These are phyloP conservation scores for Ceriops decandra DNA, from an alignment of 345 rosid genomes.

Conservation along the genomic window DNA sequence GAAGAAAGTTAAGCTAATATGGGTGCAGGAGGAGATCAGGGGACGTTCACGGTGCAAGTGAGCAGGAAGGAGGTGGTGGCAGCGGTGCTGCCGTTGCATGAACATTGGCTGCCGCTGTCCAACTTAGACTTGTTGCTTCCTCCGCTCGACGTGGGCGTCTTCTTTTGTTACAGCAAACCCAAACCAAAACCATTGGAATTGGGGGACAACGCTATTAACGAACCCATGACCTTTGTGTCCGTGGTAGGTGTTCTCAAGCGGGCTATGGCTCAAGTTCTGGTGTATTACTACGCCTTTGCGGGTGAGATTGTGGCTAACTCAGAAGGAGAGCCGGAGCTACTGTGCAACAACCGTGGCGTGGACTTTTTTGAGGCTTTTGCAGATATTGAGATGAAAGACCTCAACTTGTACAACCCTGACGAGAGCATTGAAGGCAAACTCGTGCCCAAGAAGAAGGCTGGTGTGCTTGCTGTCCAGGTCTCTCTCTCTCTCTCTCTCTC, in stretches of 20 bases:
- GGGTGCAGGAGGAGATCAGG: slow-evolving; percentile 5
- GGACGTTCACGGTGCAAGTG: slow-evolving; percentile 18
- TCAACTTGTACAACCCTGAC: slow-evolving; percentile 66
- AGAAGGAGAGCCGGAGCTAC: slow-evolving; percentile 67
- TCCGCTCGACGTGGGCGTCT: slow-evolving; percentile 51
- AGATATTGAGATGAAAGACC: slow-evolving; percentile 44
- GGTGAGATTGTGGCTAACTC: slow-evolving; percentile 62
- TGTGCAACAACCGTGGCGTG: slow-evolving; percentile 81
- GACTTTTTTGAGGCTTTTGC: slow-evolving; percentile 70
- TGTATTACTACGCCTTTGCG: slow-evolving; percentile 64
- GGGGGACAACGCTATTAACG: not conserved
- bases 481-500: not conserved
- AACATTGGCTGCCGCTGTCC: slow-evolving; percentile 79
- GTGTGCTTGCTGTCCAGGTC: slow-evolving; percentile 77
- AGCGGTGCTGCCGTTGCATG: slow-evolving; percentile 59
- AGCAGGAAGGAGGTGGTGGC: slow-evolving; percentile 54
- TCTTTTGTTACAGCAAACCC: slow-evolving; percentile 57
- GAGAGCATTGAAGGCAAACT: slow-evolving; percentile 58
- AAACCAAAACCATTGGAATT: not conserved
- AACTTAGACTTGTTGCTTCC: slow-evolving; percentile 87
- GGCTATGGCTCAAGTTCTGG: slow-evolving; percentile 59
- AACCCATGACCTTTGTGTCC: slow-evolving; percentile 20
- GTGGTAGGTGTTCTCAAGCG: slow-evolving; percentile 42
- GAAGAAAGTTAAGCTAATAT: not conserved
- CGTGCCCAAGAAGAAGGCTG: slow-evolving; percentile 53